Evolutionary conservation across 305 asterid genomes (phyloP).

Genomic region (Caryopteris hybrid): DNA sequence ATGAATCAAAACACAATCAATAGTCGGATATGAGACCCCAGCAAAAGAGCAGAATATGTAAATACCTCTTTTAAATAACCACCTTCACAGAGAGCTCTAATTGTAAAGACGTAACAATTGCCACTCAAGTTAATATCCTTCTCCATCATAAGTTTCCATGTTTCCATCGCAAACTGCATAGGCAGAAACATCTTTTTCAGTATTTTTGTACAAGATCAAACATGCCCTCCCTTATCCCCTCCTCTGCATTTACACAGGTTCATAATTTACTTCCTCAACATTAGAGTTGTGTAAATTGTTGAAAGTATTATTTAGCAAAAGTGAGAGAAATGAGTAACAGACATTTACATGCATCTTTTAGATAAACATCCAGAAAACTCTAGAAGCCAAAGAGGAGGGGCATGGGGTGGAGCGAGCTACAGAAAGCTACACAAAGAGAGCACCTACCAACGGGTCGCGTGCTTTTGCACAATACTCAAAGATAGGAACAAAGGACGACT

Average conservation of each 20-base stretch:
- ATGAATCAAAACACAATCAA: conserved; percentile 13
- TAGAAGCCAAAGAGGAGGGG: neutral
- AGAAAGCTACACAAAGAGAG: conserved; percentile 8
- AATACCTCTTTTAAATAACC: conserved; percentile 83
- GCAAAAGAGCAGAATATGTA: neutral
- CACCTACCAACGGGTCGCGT: conserved; percentile 75
- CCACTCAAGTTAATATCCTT: conserved; percentile 49
- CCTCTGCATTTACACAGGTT: neutral
- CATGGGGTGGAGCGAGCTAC: neutral
- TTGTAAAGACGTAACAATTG: conserved; percentile 43
- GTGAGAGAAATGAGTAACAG: neutral
- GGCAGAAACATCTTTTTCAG: conserved; percentile 4
- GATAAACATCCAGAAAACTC: neutral
- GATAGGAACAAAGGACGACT: conserved; percentile 49
- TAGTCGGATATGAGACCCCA: conserved; percentile 1
- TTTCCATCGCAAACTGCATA: conserved; percentile 79
- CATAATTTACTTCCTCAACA: conserved; percentile 5
- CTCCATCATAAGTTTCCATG: conserved; percentile 68
- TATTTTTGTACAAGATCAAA: neutral
- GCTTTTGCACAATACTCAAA: conserved; percentile 63
- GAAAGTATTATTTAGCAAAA: neutral
- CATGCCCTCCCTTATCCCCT: neutral
- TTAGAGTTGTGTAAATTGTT: neutral
- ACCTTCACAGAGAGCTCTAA: conserved; percentile 73
- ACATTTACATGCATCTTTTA: neutral